phyloP scores from a whole-genome alignment of 169 alveolate species.

The Condylostoma magnum region DNA sequence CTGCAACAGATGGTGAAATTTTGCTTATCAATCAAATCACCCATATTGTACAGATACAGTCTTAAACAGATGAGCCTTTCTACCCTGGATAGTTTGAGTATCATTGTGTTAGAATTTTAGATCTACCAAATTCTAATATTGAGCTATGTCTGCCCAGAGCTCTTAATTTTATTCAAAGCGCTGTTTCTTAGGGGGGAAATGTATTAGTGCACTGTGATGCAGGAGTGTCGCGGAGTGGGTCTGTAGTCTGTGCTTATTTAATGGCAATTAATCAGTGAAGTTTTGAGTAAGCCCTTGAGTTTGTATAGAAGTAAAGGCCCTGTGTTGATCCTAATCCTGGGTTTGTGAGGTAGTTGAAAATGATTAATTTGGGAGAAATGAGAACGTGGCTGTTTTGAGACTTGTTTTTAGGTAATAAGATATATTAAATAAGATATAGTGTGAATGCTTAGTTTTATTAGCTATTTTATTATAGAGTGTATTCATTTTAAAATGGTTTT shows the following conservation, averaged over 20 bases:
- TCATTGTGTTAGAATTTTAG: neutral
- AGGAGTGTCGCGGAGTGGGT: conserved; percentile 71
- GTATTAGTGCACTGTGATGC: conserved; percentile 77
- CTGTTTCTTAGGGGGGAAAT: conserved; percentile 28
- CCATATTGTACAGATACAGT: no score
- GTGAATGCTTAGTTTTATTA: no score
- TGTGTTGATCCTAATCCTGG: conserved; percentile 61
- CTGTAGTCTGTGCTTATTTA: conserved; percentile 62
- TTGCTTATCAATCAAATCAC: no score
- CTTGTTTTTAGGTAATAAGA: no score
- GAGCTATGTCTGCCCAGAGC: neutral
- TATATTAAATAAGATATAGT: no score
- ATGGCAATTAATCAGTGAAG: conserved; percentile 43
- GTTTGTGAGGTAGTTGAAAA: conserved; percentile 52
- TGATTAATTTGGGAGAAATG: no score
- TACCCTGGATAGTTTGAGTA: no score
- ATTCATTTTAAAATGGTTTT: no score
- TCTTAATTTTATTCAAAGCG: conserved; percentile 48
- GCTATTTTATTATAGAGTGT: no score
- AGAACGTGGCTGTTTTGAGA: no score
- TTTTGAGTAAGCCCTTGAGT: conserved; percentile 52
- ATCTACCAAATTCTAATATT: neutral
- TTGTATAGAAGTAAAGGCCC: conserved; percentile 37
- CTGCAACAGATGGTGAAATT: no score
- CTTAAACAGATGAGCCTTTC: no score